Evolutionary conservation across 139 green algal species (phyloP).

Genomic region (Pleodorina starrii): DNA sequence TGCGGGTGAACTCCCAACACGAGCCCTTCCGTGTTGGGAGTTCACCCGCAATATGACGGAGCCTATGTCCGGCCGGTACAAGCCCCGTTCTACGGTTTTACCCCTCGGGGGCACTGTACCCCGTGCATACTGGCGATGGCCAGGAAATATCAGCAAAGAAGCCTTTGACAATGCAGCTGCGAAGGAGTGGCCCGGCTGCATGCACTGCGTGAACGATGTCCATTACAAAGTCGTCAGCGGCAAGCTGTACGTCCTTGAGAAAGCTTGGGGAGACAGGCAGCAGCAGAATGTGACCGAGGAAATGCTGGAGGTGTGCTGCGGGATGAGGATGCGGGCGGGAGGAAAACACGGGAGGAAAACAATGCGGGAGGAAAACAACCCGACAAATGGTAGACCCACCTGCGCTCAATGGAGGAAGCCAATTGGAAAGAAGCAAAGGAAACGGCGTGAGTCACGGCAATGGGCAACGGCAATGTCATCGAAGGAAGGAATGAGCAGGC

Average conservation of each 20-base stretch:
- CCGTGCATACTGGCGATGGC: conserved; percentile 10
- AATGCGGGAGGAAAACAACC: too few relatives aligned
- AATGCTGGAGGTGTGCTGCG: conserved; percentile 10
- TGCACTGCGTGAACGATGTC: conserved; percentile 54
- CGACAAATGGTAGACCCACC: too few relatives aligned
- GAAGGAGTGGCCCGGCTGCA: conserved; percentile 3
- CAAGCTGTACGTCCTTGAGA: neutral
- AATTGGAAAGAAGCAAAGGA: too few relatives aligned
- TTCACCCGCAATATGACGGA: neutral
- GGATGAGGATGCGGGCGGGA: too few relatives aligned
- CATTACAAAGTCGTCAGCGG: conserved; percentile 47
- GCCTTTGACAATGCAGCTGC: conserved; percentile 6
- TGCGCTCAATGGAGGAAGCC: too few relatives aligned
- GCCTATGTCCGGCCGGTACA: neutral
- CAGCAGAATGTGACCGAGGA: conserved; percentile 29
- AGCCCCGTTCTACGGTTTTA: neutral
- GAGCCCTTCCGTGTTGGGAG: neutral
- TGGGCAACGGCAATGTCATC: too few relatives aligned
- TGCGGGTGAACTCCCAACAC: neutral
- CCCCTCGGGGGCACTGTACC: neutral
- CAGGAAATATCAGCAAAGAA: neutral
- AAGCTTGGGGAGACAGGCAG: neutral
- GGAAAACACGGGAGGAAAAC: too few relatives aligned
- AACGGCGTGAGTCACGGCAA: too few relatives aligned
- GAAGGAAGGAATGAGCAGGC: too few relatives aligned